Percentiles rank a stretch among this genome's conserved stretches.
Evolutionary conservation across 352 stramenopile genomes (phyloP).

Genomic region (Phytophthora pistaciae): DNA sequence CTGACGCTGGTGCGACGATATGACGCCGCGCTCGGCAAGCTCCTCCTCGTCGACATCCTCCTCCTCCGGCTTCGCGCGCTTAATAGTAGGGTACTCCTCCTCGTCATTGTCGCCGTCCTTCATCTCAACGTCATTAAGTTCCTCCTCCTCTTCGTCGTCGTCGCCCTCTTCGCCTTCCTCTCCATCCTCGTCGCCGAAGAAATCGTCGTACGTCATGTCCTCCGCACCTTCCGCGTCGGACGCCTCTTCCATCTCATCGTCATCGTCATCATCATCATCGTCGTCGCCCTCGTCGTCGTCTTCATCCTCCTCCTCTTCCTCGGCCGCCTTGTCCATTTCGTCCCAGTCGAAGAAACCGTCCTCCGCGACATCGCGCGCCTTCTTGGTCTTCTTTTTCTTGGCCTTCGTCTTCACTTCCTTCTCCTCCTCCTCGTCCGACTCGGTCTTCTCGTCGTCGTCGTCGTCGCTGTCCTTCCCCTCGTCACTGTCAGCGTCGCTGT

Average conservation of each 20-base stretch:
- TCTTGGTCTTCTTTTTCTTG: constrained; percentile 61
- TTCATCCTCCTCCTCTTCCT: constrained; percentile 71
- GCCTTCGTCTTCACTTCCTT: constrained; percentile 42
- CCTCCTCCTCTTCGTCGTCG: constrained; percentile 57
- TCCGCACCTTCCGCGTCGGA: constrained; percentile 64
- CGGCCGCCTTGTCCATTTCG: constrained; percentile 86
- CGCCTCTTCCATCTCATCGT: constrained; percentile 60
- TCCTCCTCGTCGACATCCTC: constrained; percentile 72
- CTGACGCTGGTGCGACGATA: constrained; percentile 82
- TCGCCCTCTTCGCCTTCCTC: constrained; percentile 51
- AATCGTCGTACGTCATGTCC: constrained; percentile 71
- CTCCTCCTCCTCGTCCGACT: constrained; percentile 32
- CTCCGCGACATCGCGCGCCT: constrained; percentile 71
- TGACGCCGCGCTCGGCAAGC: constrained; percentile 79
- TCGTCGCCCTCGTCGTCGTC: constrained; percentile 47
- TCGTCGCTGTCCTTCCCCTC: constrained; percentile 41
- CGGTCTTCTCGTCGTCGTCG: constrained; percentile 28
- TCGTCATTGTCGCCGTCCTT: constrained; percentile 54
- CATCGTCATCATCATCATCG: constrained; percentile 57
- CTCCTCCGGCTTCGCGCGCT: constrained; percentile 60
- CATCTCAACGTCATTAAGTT: constrained; percentile 60
- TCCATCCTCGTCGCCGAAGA: constrained; percentile 60
- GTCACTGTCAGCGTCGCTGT: constrained; percentile 34
- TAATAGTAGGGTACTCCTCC: constrained; percentile 67
- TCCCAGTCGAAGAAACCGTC: constrained; percentile 91